Evolutionary conservation across 768 basidiomycete species (phyloP), one percentile per base, ranked within the genome.

Genomic region (Gelatoporia subvermispora): DNA sequence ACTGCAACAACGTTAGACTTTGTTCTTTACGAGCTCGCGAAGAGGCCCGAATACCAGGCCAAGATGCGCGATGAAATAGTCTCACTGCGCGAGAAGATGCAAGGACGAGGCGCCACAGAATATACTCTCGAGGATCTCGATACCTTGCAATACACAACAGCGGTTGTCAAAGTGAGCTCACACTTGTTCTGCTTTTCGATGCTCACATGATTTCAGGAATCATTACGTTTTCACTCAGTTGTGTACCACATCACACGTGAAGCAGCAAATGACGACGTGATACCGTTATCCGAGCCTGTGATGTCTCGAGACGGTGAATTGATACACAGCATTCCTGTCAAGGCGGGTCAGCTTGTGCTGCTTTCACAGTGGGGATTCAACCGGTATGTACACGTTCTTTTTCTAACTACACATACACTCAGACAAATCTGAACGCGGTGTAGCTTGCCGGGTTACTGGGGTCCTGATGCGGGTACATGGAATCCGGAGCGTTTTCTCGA

Each of bases 61-160:
- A 48, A 62, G 42, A 43, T 66, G 43, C 58, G 63, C 21, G 55
- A 55, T 3, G 66, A 68, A 48, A 61, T 65, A 17, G 47, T 36
- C 20, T 50, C 36, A 3, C 53, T 62, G n/a, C 62, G 63, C 11
- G 52, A 46, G 2, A 45, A 53, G 16, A 54, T 56, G 17, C 31
- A 40, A 25, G 55, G 45, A 16, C 58, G 62, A 8, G 63, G 62
- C 9, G 57, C 59, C 11, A 40, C 48, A 18, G 61, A 65, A 15
- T 55, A 68, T 35, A 53, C 56, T 4, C 54, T 65, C 3, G 48
- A 53, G 2, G 70, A 71, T 44, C 52, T 68, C 7, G 69, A 70
- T 25, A 44, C 54, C 16, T 65, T 71, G 69, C 17, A 55, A 8
- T 62, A 60, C 40, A 48, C 58, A n/a, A 61, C 60, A 31, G 68